Conservation (phyloP, 2,329 filamentous ascomycete species). For the Aspergillus oerlinghausenensis region DNA sequence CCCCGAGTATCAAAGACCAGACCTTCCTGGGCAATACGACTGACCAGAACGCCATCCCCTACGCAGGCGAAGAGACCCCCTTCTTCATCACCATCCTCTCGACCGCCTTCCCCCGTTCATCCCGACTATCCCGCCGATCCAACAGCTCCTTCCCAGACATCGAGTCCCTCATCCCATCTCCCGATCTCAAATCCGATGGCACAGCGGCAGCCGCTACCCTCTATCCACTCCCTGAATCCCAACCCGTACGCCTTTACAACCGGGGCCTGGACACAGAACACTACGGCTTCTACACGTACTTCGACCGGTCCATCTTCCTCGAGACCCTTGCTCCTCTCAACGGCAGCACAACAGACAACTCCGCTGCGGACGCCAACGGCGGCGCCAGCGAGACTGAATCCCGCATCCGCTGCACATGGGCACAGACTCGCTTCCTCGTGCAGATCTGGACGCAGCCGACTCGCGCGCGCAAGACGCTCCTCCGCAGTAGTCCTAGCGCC, state of each 20-base stretch:
- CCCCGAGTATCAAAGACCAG: conserved; percentile 61
- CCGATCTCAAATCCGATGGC: conserved; percentile 61
- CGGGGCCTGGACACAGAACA: conserved; percentile 76
- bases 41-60: conserved; percentile 65
- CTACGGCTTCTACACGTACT: conserved; percentile 93
- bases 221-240: conserved; percentile 62
- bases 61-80: conserved; percentile 79
- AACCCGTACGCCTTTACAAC: conserved; percentile 82
- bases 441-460: conserved; percentile 58
- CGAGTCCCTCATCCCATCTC: conserved; percentile 57
- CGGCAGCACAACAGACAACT: conserved; percentile 32
- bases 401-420: conserved; percentile 52
- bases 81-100: conserved; percentile 76
- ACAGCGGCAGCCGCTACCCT: conserved; percentile 68
- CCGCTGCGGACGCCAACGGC: conserved; percentile 46
- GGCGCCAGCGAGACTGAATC: conserved; percentile 46
- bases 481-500: conserved; percentile 11
- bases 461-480: conserved; percentile 25
- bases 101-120: conserved; percentile 36
- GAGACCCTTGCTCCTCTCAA: conserved; percentile 53
- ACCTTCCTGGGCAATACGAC: conserved; percentile 81
- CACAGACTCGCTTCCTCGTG: conserved; percentile 57
- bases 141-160: conserved; percentile 41
- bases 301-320: conserved; percentile 79
- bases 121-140: conserved; percentile 34